Conservation (phyloP, 306 rosid genomes). For the Trifolium subterraneum region DNA sequence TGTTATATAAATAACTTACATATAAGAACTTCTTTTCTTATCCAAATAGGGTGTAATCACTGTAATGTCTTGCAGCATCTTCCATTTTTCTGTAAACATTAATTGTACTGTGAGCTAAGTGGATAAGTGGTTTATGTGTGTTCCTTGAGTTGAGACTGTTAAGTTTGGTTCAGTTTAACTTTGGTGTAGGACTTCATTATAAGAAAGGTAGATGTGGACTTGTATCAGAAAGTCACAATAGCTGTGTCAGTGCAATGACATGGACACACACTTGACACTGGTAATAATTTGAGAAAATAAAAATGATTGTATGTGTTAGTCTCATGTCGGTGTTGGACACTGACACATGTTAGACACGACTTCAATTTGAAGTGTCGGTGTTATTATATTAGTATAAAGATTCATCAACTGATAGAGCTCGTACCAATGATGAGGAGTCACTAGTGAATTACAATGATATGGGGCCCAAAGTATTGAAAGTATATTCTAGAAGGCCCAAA, state of each 20-base stretch:
- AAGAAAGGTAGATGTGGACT: neutral
- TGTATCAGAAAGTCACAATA: neutral
- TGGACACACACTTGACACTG: neutral
- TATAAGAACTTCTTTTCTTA: neutral
- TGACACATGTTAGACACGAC: neutral
- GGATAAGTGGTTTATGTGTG: neutral
- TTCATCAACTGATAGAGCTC: neutral
- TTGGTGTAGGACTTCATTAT: neutral
- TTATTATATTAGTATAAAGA: neutral
- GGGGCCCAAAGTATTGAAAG: no score
- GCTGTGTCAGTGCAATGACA: neutral
- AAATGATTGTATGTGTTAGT: neutral
- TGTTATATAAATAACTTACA: neutral
- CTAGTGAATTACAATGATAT: no score
- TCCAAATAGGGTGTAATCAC: no score
- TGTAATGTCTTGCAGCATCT: neutral
- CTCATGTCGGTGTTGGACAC: neutral
- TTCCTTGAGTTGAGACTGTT: neutral
- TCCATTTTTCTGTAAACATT: slow-evolving; percentile 5
- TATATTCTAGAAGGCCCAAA: no score
- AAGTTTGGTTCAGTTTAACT: slow-evolving; percentile 18
- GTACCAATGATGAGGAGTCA: no score
- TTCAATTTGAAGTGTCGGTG: neutral
- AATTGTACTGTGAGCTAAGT: slow-evolving; percentile 13
- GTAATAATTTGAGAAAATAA: no score